phyloP scores from a whole-genome alignment of 2,329 filamentous ascomycete genomes.

The Beauveria bassiana region DNA sequence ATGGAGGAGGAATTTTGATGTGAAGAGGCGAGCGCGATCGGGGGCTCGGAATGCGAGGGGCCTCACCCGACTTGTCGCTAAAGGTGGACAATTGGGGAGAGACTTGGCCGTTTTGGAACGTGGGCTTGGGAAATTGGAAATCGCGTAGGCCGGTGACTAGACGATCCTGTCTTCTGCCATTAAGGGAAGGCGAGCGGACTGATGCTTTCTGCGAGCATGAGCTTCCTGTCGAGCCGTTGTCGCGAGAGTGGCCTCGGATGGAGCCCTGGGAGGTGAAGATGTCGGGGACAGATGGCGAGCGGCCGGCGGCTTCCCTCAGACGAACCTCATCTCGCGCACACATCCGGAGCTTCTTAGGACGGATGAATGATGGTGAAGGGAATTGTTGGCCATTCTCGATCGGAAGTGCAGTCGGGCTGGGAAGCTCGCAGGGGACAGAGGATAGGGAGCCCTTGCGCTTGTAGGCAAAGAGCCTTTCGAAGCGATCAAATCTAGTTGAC shows the following conservation, averaged over 20 bases:
- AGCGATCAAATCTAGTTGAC: slow-evolving; percentile 40
- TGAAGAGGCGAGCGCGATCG: slow-evolving; percentile 20
- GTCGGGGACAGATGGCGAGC: slow-evolving; percentile 17
- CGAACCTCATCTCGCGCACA: slow-evolving; percentile 44
- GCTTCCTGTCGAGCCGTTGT: slow-evolving; percentile 12
- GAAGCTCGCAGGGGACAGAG: slow-evolving; percentile 18
- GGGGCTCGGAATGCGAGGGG: slow-evolving; percentile 20
- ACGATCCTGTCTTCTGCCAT: slow-evolving; percentile 15
- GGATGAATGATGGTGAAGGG: slow-evolving; percentile 47
- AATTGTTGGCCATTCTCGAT: slow-evolving; percentile 31
- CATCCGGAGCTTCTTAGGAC: slow-evolving; percentile 48
- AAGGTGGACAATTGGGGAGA: slow-evolving; percentile 19
- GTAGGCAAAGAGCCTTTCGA: slow-evolving; percentile 45
- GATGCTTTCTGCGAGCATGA: slow-evolving; percentile 15
- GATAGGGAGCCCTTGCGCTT: slow-evolving; percentile 30
- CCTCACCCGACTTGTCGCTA: slow-evolving; percentile 17
- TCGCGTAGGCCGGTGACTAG: slow-evolving; percentile 25
- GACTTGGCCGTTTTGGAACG: slow-evolving; percentile 20
- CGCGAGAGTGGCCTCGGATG: slow-evolving; percentile 10
- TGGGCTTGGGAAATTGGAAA: slow-evolving; percentile 31
- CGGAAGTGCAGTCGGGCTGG: slow-evolving; percentile 14
- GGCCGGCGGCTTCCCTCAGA: slow-evolving; percentile 20
- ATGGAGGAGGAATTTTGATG: slow-evolving; percentile 13
- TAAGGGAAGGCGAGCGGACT: slow-evolving; percentile 21
- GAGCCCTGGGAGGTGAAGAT: slow-evolving; percentile 7